phyloP scores from a whole-genome alignment of 2,329 filamentous ascomycete genomes.

The Alternaria burnsii region DNA sequence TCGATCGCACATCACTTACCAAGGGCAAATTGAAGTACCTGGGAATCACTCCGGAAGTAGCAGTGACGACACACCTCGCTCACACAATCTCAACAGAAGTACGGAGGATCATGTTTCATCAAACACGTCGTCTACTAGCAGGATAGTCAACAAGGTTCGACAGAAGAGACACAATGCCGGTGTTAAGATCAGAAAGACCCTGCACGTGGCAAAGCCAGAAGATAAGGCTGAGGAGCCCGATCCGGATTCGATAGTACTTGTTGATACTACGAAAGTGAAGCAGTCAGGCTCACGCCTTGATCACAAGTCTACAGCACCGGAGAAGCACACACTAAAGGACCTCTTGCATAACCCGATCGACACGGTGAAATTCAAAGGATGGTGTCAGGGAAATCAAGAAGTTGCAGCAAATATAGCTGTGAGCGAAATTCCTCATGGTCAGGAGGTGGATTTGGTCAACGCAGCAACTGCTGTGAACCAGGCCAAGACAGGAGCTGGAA shows the following conservation, averaged over 20 bases:
- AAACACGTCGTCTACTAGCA: constrained; percentile 17
- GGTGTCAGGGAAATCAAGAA: constrained; percentile 30
- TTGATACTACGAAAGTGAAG: constrained; percentile 14
- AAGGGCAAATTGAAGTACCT: constrained; percentile 23
- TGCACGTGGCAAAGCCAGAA: constrained; percentile 33
- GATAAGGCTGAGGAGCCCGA: constrained; percentile 19
- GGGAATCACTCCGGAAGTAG: constrained; percentile 27
- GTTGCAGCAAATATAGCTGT: constrained; percentile 49
- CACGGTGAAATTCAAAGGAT: constrained; percentile 33
- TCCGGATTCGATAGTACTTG: constrained; percentile 23
- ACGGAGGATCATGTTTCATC: neutral
- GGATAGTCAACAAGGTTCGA: constrained; percentile 25
- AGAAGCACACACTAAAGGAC: constrained; percentile 36
- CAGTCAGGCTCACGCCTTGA: constrained; percentile 30
- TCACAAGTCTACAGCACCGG: constrained; percentile 22
- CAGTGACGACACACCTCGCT: constrained; percentile 27
- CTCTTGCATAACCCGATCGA: constrained; percentile 37
- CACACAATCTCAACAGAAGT: neutral
- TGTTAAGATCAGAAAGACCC: constrained; percentile 31
- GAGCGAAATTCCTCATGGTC: constrained; percentile 53
- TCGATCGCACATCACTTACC: constrained; percentile 19
- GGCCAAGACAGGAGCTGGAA: constrained; percentile 23
- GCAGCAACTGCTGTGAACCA: constrained; percentile 36
- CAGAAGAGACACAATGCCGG: constrained; percentile 31
- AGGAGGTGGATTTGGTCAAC: constrained; percentile 49